Evolutionary conservation across 164 flowering plant species (phyloP).

Genomic region (Magnolia sinica): DNA sequence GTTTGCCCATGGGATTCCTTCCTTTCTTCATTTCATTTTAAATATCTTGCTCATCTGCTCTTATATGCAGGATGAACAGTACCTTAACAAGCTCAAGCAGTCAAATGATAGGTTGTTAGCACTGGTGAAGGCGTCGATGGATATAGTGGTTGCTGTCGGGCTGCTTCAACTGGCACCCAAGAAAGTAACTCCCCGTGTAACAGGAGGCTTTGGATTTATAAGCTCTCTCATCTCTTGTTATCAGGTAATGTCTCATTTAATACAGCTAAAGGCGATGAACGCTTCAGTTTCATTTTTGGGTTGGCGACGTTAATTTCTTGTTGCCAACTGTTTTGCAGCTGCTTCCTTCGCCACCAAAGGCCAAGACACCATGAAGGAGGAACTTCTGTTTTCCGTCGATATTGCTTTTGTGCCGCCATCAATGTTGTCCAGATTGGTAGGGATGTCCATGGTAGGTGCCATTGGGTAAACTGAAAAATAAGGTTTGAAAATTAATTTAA

Average conservation of each 20-base stretch:
- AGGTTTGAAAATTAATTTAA: no score
- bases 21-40: neutral
- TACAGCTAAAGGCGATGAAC: neutral
- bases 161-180: slow-evolving; percentile 94
- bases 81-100: slow-evolving; percentile 53
- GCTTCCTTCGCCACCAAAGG: slow-evolving; percentile 67
- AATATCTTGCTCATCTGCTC: neutral
- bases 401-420: slow-evolving; percentile 11
- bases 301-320: neutral
- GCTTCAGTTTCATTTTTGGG: neutral
- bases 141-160: slow-evolving; percentile 86
- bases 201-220: slow-evolving; percentile 87
- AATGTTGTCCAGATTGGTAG: slow-evolving; percentile 9
- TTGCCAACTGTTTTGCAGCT: slow-evolving; percentile 39
- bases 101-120: slow-evolving; percentile 87
- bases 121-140: slow-evolving; percentile 68
- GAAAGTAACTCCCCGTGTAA: slow-evolving; percentile 89
- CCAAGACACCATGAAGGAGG: slow-evolving; percentile 47
- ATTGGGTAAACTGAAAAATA: no score
- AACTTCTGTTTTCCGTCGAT: neutral
- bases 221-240: slow-evolving; percentile 94
- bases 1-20: neutral
- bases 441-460: neutral
- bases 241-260: slow-evolving; percentile 50
- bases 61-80: slow-evolving; percentile 69